Conservation (phyloP, 768 basidiomycete genomes). For the Gymnopilus dilepis region DNA sequence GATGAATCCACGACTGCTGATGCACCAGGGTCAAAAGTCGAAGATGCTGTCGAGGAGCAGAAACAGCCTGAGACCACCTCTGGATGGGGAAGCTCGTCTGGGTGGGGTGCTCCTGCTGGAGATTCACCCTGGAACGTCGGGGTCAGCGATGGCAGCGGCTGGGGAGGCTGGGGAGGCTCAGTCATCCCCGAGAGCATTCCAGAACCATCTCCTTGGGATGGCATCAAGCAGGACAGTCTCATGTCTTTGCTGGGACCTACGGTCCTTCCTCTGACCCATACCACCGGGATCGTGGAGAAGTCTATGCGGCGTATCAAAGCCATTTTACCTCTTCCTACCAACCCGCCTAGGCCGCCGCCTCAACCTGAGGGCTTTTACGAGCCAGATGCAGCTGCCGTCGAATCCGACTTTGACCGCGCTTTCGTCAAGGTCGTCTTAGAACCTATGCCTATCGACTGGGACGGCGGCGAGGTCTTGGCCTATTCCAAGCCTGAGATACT, state of each 20-base stretch:
- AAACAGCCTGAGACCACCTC: neutral
- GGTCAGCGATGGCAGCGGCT: neutral
- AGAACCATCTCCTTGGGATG: conserved; percentile 11
- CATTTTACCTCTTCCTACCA: conserved; percentile 42
- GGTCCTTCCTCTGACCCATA: conserved; percentile 63
- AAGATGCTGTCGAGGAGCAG: neutral
- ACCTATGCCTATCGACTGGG: conserved; percentile 48
- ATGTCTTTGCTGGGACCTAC: conserved; percentile 56
- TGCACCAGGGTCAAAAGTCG: neutral
- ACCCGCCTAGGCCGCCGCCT: conserved; percentile 31
- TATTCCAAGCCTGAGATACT: conserved; percentile 43
- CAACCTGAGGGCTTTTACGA: conserved; percentile 21
- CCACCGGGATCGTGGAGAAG: conserved; percentile 67
- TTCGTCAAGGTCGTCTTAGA: conserved; percentile 44
- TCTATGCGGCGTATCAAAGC: conserved; percentile 63
- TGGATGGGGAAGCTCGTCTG: conserved; percentile 5
- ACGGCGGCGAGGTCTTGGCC: conserved; percentile 40
- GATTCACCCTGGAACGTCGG: conserved; percentile 2
- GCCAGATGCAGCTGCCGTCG: conserved; percentile 38
- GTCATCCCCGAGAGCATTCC: neutral
- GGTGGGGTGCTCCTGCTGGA: neutral
- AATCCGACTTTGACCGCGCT: conserved; percentile 40
- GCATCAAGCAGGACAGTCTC: conserved; percentile 18
- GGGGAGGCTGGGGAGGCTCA: conserved; percentile 1
- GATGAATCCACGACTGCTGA: conserved; percentile 12